Conservation (phyloP, 306 rosid species). For the Cyamopsis tetragonoloba region DNA sequence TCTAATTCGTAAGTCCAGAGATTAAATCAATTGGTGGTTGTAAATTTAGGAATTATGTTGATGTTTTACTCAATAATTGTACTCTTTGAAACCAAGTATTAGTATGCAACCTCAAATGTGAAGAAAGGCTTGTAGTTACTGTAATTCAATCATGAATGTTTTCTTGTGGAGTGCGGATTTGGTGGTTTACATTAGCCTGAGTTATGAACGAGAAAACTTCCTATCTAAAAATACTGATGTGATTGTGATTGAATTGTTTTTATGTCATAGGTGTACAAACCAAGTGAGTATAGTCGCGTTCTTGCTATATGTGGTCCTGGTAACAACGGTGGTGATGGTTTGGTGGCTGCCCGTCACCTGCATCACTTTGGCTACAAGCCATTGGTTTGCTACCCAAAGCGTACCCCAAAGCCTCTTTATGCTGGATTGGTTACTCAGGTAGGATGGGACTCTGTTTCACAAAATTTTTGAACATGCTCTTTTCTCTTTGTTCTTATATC, state of each 20-base stretch:
- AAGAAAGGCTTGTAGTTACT: neutral
- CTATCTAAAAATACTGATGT: neutral
- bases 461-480: neutral
- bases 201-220: neutral
- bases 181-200: neutral
- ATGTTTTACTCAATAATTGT: too few species aligned
- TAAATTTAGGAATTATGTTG: too few species aligned
- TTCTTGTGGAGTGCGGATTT: neutral
- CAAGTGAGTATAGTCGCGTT: constrained; percentile 60
- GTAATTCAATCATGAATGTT: neutral
- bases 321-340: constrained; percentile 96
- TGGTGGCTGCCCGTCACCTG: constrained; percentile 93
- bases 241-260: constrained; percentile 14
- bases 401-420: constrained; percentile 81
- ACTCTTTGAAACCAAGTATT: too few species aligned
- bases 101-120: too few species aligned
- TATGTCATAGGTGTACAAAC: constrained; percentile 60
- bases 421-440: constrained; percentile 92
- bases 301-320: constrained; percentile 95
- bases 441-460: constrained; percentile 15
- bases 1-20: too few species aligned
- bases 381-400: constrained; percentile 73
- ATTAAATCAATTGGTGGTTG: too few species aligned
- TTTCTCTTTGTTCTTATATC: neutral
- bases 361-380: constrained; percentile 86